Percentiles rank a stretch among this genome's conserved stretches.
Evolutionary conservation across 805 yeast genomes (phyloP).

Genomic region (Candida broadrunensis): DNA sequence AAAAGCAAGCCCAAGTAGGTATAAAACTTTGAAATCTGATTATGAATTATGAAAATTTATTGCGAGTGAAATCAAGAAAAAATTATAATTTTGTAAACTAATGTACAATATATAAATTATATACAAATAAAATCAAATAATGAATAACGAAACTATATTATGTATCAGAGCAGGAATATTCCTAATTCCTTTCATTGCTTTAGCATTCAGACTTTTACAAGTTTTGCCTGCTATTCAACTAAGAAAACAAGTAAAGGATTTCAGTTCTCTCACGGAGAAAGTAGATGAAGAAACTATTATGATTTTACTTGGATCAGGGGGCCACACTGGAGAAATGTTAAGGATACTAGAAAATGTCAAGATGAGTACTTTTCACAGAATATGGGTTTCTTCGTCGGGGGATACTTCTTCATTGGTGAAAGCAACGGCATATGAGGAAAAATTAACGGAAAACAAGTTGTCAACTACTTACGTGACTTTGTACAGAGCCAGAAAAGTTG

Average conservation of each 20-base stretch:
- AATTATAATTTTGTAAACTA: background rate
- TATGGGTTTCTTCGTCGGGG: conserved; percentile 47
- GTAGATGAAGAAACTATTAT: conserved; percentile 28
- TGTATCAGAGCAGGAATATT: background rate
- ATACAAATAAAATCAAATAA: background rate
- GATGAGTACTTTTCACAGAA: conserved; percentile 20
- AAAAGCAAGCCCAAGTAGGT: too few species aligned
- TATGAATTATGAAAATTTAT: background rate
- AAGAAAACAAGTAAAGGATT: background rate
- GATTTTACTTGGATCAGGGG: conserved; percentile 90
- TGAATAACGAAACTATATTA: background rate
- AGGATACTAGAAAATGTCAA: conserved; percentile 50
- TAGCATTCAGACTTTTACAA: background rate
- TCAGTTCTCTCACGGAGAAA: too few species aligned
- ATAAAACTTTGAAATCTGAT: conserved; percentile 1
- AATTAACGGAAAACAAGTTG: conserved; percentile 9
- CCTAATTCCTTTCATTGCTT: background rate
- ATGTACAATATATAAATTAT: background rate
- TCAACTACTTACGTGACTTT: conserved; percentile 27
- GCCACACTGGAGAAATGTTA: conserved; percentile 96
- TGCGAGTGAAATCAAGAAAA: background rate
- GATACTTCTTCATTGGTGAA: conserved; percentile 49
- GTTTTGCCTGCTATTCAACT: background rate
- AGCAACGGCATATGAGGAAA: conserved; percentile 34
- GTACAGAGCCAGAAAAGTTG: conserved; percentile 60